A percentile compares a stretch with the other conserved stretches of the same genome.
phyloP scores from a whole-genome alignment of 1,284 basidiomycete species.

The Erythrobasidium hasegawianum region DNA sequence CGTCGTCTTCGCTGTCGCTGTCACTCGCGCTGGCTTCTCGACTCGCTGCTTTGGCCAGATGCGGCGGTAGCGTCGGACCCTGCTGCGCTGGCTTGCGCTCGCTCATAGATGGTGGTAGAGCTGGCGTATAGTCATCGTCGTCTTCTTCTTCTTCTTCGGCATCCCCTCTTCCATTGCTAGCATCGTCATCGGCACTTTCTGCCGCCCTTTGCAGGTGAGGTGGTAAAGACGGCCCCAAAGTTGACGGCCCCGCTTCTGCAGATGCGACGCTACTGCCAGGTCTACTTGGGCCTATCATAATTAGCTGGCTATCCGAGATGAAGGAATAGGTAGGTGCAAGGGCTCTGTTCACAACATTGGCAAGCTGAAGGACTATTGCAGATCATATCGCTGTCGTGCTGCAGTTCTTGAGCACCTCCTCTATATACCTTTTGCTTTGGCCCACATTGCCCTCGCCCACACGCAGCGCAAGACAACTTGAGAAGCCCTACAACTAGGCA shows the following conservation, averaged over 20 bases:
- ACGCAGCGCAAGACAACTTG: no score
- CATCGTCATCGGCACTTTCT: background rate
- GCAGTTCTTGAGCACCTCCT: no score
- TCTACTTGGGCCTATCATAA: background rate
- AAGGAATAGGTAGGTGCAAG: background rate
- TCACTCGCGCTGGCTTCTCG: slow-evolving; percentile 50
- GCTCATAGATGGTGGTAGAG: slow-evolving; percentile 56
- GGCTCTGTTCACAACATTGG: no score
- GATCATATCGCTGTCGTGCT: no score
- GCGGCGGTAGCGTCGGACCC: slow-evolving; percentile 46
- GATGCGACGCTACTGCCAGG: background rate
- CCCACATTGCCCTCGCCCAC: no score
- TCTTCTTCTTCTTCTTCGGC: slow-evolving; percentile 56
- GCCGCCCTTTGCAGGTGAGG: slow-evolving; percentile 2
- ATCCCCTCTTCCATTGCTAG: no score
- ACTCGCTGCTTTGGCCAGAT: slow-evolving; percentile 39
- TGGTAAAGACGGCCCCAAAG: slow-evolving; percentile 12
- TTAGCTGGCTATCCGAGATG: background rate
- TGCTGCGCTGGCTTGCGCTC: slow-evolving; percentile 21
- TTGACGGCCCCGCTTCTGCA: background rate
- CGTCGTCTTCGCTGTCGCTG: slow-evolving; percentile 64
- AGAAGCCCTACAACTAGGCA: no score
- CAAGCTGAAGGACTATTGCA: no score
- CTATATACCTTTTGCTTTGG: no score
- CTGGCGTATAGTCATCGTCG: slow-evolving; percentile 61